Evolutionary conservation across 352 stramenopile genomes (phyloP).

Genomic region (Albugo candida): DNA sequence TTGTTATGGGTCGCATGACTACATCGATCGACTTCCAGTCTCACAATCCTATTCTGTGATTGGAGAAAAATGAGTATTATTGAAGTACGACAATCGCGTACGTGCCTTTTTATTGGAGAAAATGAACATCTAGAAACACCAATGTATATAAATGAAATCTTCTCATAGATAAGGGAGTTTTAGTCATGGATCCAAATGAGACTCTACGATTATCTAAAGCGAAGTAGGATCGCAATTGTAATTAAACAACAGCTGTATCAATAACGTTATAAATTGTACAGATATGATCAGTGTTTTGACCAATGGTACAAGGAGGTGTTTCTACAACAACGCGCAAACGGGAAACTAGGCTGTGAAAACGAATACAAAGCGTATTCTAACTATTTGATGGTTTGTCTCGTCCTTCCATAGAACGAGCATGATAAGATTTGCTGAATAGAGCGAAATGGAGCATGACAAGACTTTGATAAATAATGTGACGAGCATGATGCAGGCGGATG

Average conservation of each 20-base stretch:
- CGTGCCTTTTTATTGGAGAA: too few species aligned
- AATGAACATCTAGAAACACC: too few species aligned
- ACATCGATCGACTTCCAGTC: too few species aligned
- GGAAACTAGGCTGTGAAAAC: slow-evolving; percentile 48
- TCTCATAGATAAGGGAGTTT: too few species aligned
- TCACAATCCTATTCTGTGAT: too few species aligned
- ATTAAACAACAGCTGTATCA: too few species aligned
- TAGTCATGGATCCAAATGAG: too few species aligned
- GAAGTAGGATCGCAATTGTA: too few species aligned
- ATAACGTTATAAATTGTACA: not conserved
- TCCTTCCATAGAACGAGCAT: not conserved
- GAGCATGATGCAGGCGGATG: slow-evolving; percentile 32
- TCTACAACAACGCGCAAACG: slow-evolving; percentile 52
- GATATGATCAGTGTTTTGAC: slow-evolving; percentile 74
- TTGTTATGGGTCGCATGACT: slow-evolving; percentile 9
- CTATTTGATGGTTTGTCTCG: slow-evolving; percentile 35
- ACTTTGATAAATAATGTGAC: slow-evolving; percentile 37
- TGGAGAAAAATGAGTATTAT: too few species aligned
- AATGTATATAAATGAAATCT: too few species aligned
- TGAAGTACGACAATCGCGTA: too few species aligned
- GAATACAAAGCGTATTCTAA: slow-evolving; percentile 62
- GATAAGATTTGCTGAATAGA: slow-evolving; percentile 11
- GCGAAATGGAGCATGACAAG: slow-evolving; percentile 39
- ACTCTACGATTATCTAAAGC: too few species aligned
- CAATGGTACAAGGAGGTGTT: slow-evolving; percentile 76